A percentile compares a stretch with the other conserved stretches of the same genome.
These are phyloP conservation scores for Auricularia sp. DNA, from an alignment of 768 basidiomycete species.

Conservation along the genomic window DNA sequence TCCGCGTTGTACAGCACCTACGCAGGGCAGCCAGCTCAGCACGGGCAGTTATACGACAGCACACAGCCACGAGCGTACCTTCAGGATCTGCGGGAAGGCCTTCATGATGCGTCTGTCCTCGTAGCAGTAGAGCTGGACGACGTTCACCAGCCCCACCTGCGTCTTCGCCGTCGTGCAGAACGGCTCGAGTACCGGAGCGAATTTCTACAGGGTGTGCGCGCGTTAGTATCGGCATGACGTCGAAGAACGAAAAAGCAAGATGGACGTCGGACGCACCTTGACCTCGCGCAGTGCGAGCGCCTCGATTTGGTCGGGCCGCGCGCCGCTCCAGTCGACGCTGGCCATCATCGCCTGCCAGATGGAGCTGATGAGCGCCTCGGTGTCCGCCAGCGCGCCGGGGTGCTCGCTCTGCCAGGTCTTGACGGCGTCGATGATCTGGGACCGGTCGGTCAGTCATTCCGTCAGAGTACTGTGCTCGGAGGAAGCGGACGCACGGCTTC, in stretches of 20 bases:
- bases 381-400: slow-evolving; percentile 28
- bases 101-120: slow-evolving; percentile 94
- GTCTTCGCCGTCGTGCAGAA: slow-evolving; percentile 86
- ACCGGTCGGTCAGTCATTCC: slow-evolving; percentile 27
- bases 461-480: background rate
- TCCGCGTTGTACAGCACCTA: slow-evolving; percentile 68
- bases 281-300: slow-evolving; percentile 82
- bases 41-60: too few species aligned
- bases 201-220: slow-evolving; percentile 43
- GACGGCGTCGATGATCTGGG: slow-evolving; percentile 17
- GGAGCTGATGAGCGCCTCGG: slow-evolving; percentile 67
- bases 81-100: slow-evolving; percentile 89
- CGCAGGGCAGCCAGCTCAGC: too few species aligned
- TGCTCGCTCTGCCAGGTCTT: slow-evolving; percentile 36
- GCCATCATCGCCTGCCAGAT: slow-evolving; percentile 90
- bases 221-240: background rate
- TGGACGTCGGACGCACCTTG: slow-evolving; percentile 38
- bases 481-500: slow-evolving; percentile 41
- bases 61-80: slow-evolving; percentile 34
- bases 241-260: background rate
- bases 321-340: slow-evolving; percentile 66
- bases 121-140: slow-evolving; percentile 92
- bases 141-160: slow-evolving; percentile 89
- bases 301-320: slow-evolving; percentile 87
- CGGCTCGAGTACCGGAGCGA: slow-evolving; percentile 74